Evolutionary conservation across 345 rosid genomes (phyloP), one percentile per base, ranked within the genome.

Genomic region (Salix viminalis): DNA sequence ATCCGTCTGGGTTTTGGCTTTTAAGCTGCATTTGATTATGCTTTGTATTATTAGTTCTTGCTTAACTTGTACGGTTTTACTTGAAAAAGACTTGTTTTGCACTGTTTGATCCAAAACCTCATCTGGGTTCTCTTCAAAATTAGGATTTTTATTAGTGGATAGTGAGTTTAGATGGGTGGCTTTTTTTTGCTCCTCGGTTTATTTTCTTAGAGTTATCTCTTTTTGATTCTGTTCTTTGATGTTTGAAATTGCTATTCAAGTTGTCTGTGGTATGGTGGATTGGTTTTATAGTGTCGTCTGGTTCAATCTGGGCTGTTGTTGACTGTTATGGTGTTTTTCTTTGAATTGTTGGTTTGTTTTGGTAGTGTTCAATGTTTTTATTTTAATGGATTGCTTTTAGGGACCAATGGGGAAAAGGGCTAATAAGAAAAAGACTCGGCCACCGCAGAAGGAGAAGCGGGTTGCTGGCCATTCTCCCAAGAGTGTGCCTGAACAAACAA

Each of bases 381-480:
- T 21, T n/a, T 58, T n/a, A 58, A 52, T 74, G 78, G 71, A 52
- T 84, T 80, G 26, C 74, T 72, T 81, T 23, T 77, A 88, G 87
- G 85, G 80, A 74, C 77, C 76, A 56, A 96, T 96, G 99, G 99
- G 96, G 85, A 96, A 92, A 89, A 92, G 83, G 78, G 90, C 84
- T 54, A 89, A 90, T 91, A 96, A 85, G 87, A 92, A 86, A 86
- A 83, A 82, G 21, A 2, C 1, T 48, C 90, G 94, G 81, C 72
- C 86, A 15, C 86, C 89, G 68, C 76, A 84, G 11, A 91, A 86
- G 85, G 96, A 86, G 82, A 91, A 87, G 81, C 84, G 73, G 61
- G 78, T 28, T 41, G 68, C 72, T 0, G 50, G 77, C 60, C 79
- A 28, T 61, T 69, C 91, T 65, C 84, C 81, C 42, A 87, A 85